Conservation (phyloP, 2,329 filamentous ascomycete species). For the Furcasterigmium sp. region DNA sequence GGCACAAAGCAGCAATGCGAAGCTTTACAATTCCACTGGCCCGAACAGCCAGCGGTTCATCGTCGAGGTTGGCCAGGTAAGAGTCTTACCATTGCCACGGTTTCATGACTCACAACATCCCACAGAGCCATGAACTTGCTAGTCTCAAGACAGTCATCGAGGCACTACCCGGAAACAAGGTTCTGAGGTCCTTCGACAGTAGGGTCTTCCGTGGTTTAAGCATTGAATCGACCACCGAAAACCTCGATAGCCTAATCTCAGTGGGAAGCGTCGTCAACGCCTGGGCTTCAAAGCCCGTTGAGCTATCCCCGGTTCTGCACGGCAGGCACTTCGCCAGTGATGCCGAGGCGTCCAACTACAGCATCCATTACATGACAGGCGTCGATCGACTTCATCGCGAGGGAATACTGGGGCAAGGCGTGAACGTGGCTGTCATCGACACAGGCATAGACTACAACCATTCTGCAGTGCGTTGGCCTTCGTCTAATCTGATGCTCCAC, state of each 20-base stretch:
- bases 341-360: slow-evolving; percentile 18
- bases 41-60: slow-evolving; percentile 5
- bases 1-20: too few relatives aligned
- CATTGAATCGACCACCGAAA: slow-evolving; percentile 2
- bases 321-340: neutral
- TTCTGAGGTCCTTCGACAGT: slow-evolving; percentile 7
- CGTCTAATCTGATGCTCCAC: neutral
- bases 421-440: slow-evolving; percentile 32
- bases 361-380: slow-evolving; percentile 31
- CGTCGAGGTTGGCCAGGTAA: slow-evolving; percentile 6
- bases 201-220: slow-evolving; percentile 10
- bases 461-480: slow-evolving; percentile 19
- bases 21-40: neutral
- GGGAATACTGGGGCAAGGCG: slow-evolving; percentile 31
- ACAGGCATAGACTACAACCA: slow-evolving; percentile 34
- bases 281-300: slow-evolving; percentile 7
- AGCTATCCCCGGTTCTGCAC: neutral
- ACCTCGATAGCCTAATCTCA: slow-evolving; percentile 1
- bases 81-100: fast-evolving
- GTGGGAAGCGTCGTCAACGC: slow-evolving; percentile 3
- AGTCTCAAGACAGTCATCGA: neutral
- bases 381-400: slow-evolving; percentile 29
- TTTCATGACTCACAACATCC: neutral
- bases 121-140: slow-evolving; percentile 2
- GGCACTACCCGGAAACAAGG: neutral